Conservation (phyloP, 2,329 filamentous ascomycete species). For the Penicillium italicum region DNA sequence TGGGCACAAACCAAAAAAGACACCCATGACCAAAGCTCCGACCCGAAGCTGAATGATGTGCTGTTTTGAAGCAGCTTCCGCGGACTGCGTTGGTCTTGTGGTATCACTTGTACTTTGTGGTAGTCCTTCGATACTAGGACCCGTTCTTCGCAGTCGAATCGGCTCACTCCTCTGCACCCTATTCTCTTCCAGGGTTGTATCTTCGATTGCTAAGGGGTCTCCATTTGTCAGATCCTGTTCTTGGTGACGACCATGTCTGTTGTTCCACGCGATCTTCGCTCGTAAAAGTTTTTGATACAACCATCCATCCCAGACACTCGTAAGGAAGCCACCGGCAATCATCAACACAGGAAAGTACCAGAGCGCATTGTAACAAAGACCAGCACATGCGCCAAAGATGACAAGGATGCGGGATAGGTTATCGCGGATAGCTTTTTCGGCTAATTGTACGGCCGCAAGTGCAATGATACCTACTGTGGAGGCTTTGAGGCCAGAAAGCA, state of each 20-base stretch:
- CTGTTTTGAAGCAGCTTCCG: not conserved
- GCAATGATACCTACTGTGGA: slow-evolving; percentile 70
- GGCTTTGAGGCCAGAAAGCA: slow-evolving; percentile 68
- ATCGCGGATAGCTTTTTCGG: slow-evolving; percentile 66
- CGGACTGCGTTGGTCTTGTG: not conserved
- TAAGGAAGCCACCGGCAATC: slow-evolving; percentile 51
- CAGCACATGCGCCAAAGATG: slow-evolving; percentile 60
- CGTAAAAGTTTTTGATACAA: slow-evolving; percentile 47
- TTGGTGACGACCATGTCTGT: slow-evolving; percentile 12
- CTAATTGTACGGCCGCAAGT: slow-evolving; percentile 64
- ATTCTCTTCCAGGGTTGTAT: slow-evolving; percentile 8
- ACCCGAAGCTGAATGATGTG: slow-evolving; percentile 24
- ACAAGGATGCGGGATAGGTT: slow-evolving; percentile 60
- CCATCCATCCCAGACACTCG: slow-evolving; percentile 56
- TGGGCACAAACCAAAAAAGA: slow-evolving; percentile 48
- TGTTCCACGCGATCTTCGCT: slow-evolving; percentile 23
- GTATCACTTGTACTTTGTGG: not conserved
- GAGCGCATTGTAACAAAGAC: slow-evolving; percentile 65
- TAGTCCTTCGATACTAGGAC: not conserved
- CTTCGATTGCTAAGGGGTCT: slow-evolving; percentile 1
- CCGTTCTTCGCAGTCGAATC: slow-evolving; percentile 13
- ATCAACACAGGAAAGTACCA: slow-evolving; percentile 73
- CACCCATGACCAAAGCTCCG: slow-evolving; percentile 37
- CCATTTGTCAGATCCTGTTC: slow-evolving; percentile 13
- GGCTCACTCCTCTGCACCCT: slow-evolving; percentile 5